Evolutionary conservation across 176 grass and related monocot species (phyloP).

Genomic region (Cocos nucifera): DNA sequence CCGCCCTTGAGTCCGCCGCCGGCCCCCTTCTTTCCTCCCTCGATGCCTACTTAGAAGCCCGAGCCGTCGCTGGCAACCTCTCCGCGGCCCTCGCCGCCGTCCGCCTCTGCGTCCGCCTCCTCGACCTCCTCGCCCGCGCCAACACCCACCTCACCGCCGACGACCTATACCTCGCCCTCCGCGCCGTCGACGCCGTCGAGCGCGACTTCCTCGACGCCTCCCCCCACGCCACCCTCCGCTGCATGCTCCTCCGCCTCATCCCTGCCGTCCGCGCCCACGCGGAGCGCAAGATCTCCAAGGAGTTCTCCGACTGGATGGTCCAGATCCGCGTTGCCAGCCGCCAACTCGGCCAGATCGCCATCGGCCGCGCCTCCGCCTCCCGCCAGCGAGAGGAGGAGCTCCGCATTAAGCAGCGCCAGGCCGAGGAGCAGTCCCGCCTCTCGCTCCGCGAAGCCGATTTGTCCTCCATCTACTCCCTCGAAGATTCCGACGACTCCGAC

Average conservation of each 20-base stretch:
- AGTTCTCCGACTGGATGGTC: constrained; percentile 96
- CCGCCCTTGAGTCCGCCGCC: constrained; percentile 54
- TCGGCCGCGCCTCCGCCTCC: constrained; percentile 71
- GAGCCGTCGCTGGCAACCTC: constrained; percentile 58
- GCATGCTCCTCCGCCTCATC: constrained; percentile 63
- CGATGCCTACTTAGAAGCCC: constrained; percentile 76
- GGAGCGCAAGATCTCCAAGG: constrained; percentile 81
- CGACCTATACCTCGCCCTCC: constrained; percentile 73
- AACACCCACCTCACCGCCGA: constrained; percentile 61
- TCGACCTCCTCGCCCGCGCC: constrained; percentile 63
- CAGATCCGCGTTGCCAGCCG: constrained; percentile 82
- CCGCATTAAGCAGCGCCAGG: constrained; percentile 51
- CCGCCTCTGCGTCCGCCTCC: constrained; percentile 58
- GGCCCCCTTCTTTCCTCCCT: constrained; percentile 66
- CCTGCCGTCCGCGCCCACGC: constrained; percentile 71
- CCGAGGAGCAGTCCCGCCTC: constrained; percentile 28
- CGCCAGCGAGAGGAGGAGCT: constrained; percentile 94
- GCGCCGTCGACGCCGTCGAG: constrained; percentile 78
- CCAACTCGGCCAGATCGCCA: constrained; percentile 89
- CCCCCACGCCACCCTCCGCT: constrained; percentile 61
- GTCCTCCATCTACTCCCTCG: constrained; percentile 46
- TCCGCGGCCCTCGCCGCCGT: constrained; percentile 49
- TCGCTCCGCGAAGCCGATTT: background rate
- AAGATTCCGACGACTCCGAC: constrained; percentile 64
- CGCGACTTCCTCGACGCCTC: constrained; percentile 43